Conservation (phyloP, 805 yeast species). For the Brettanomyces nanus region DNA sequence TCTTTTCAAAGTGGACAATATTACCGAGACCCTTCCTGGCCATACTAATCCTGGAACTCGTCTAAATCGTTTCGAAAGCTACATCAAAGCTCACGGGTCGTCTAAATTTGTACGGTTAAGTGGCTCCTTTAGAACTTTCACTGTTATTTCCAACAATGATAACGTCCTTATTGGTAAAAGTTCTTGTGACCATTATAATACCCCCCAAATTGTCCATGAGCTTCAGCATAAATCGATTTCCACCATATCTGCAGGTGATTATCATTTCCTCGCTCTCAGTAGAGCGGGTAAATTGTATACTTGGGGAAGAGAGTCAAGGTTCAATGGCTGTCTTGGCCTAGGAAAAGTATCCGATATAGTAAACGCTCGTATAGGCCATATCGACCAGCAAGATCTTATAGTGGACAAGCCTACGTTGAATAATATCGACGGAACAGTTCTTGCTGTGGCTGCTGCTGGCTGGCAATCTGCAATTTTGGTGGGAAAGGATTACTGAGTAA, state of each 20-base stretch:
- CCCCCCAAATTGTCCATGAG: conserved; percentile 30
- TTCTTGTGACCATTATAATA: conserved; percentile 12
- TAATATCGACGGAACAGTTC: conserved; percentile 34
- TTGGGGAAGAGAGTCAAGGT: conserved; percentile 61
- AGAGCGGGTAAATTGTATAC: conserved; percentile 46
- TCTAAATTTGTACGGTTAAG: conserved; percentile 40
- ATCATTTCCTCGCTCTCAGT: conserved; percentile 59
- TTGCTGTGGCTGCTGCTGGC: conserved; percentile 66
- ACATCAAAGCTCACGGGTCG: conserved; percentile 23
- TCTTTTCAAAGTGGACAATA: conserved; percentile 27
- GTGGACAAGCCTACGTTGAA: conserved; percentile 36
- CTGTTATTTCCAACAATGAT: conserved; percentile 46
- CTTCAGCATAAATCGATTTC: conserved; percentile 41
- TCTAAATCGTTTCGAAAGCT: conserved; percentile 9
- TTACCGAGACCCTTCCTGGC: background rate
- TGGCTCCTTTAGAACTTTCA: conserved; percentile 48
- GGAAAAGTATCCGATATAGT: conserved; percentile 28
- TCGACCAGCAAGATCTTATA: conserved; percentile 28
- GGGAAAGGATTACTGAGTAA: conserved; percentile 8
- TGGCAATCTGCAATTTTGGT: conserved; percentile 73
- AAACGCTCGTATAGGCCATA: conserved; percentile 16
- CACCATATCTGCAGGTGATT: conserved; percentile 62
- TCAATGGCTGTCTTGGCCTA: conserved; percentile 67
- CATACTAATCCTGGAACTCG: background rate
- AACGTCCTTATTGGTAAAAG: conserved; percentile 34